phyloP scores from a whole-genome alignment of 108 stramenopile species.

The Cyclotella atomus region DNA sequence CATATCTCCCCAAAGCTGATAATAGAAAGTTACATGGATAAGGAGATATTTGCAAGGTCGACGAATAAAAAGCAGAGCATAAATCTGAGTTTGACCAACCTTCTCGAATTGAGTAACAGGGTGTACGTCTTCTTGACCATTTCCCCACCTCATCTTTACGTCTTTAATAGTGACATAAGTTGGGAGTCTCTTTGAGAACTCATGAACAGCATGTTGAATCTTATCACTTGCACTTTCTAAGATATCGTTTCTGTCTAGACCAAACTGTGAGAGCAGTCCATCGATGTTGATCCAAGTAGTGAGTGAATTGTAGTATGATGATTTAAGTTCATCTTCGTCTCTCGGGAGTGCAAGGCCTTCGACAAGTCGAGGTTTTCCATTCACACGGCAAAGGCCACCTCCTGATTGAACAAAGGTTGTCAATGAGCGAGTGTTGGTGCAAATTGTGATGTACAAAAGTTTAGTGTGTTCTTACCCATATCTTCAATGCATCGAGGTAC shows the following conservation, averaged over 20 bases:
- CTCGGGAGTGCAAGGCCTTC: constrained; percentile 63
- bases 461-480: constrained; percentile 35
- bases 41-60: no score
- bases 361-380: constrained; percentile 56
- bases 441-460: background rate
- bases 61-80: no score
- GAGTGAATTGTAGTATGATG: constrained; percentile 63
- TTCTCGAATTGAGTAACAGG: constrained; percentile 70
- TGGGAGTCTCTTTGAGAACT: constrained; percentile 53
- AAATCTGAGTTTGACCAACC: no score
- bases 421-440: background rate
- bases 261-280: constrained; percentile 47
- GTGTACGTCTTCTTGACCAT: constrained; percentile 65
- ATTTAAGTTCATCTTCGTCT: constrained; percentile 65
- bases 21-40: constrained; percentile 24
- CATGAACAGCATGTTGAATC: constrained; percentile 47
- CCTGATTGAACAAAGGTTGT: constrained; percentile 5
- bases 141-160: constrained; percentile 67
- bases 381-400: constrained; percentile 59
- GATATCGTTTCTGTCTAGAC: constrained; percentile 42
- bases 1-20: constrained; percentile 67
- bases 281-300: constrained; percentile 71
- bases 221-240: constrained; percentile 28
- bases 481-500: constrained; percentile 68
- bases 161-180: constrained; percentile 69